These are phyloP conservation scores for Fraxinus angustifolia DNA, from an alignment of 305 asterid species.

Conservation along the genomic window DNA sequence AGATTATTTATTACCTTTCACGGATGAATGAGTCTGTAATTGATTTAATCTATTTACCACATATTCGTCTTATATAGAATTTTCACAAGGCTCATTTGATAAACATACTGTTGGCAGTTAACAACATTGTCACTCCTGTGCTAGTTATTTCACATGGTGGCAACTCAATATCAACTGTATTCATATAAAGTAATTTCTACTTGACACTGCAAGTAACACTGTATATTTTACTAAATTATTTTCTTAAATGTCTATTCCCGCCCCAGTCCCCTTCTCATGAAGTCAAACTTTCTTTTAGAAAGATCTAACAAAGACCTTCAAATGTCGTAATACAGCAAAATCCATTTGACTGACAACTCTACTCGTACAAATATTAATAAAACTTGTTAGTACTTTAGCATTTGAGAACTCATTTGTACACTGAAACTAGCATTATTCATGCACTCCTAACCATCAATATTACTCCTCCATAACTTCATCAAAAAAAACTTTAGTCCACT, in stretches of 20 bases:
- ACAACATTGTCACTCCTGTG: background rate
- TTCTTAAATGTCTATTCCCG: background rate
- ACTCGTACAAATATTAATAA: background rate
- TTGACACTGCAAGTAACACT: background rate
- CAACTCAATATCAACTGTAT: background rate
- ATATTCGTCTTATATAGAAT: background rate
- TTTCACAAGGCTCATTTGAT: background rate
- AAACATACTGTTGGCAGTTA: background rate
- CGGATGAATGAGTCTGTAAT: background rate
- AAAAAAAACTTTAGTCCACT: background rate
- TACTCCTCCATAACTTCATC: background rate
- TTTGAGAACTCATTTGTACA: background rate
- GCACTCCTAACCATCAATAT: background rate
- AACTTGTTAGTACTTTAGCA: background rate
- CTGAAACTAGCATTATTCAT: background rate
- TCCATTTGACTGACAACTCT: background rate
- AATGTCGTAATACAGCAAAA: background rate
- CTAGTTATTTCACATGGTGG: background rate
- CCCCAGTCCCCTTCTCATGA: background rate
- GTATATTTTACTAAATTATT: background rate
- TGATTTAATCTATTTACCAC: background rate
- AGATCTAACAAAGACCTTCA: background rate
- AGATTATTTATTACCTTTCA: background rate
- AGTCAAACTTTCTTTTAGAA: background rate
- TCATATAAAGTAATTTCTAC: background rate